Percentiles rank a stretch among this genome's conserved stretches.
Evolutionary conservation across 2,329 filamentous ascomycete species (phyloP).

Genomic region (Ophiosphaerella korrae): DNA sequence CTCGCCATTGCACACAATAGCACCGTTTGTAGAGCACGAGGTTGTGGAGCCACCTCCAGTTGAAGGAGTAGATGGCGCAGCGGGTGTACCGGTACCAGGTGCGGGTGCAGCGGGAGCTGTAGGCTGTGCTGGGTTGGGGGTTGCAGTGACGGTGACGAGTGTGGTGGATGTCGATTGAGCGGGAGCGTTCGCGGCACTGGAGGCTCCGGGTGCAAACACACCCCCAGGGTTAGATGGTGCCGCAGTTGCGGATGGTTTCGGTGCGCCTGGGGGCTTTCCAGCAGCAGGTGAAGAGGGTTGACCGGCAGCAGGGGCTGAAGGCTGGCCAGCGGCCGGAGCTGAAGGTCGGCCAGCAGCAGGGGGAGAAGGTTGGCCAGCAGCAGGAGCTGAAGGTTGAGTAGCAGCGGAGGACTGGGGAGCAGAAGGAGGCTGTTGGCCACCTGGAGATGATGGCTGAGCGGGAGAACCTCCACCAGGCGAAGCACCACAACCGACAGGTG

Average conservation of each 20-base stretch:
- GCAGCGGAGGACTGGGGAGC: conserved; percentile 5
- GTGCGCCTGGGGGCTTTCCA: too few species aligned
- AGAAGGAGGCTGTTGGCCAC: neutral
- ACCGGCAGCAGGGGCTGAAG: neutral
- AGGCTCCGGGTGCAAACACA: conserved; percentile 40
- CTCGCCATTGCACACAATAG: conserved; percentile 48
- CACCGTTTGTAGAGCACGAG: conserved; percentile 42
- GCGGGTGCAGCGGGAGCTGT: conserved; percentile 8
- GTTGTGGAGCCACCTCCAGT: conserved; percentile 19
- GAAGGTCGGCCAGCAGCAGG: conserved; percentile 1
- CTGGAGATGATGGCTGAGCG: conserved; percentile 15
- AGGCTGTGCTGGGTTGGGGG: conserved; percentile 19
- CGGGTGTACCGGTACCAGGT: conserved; percentile 12
- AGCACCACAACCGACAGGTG: conserved; percentile 29
- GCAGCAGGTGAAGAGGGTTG: conserved; percentile 5
- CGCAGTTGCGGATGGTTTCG: conserved; percentile 10
- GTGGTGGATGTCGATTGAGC: conserved; percentile 33
- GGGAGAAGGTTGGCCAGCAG: conserved; percentile 6
- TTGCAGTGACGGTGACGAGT: conserved; percentile 33
- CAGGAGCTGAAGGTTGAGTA: neutral
- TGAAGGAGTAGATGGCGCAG: conserved; percentile 10
- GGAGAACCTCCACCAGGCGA: conserved; percentile 25
- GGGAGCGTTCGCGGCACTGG: conserved; percentile 21
- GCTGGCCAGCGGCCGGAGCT: neutral
- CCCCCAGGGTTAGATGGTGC: conserved; percentile 30